These are phyloP conservation scores for Yamadazyma diddensiae DNA, from an alignment of 1,139 yeast species.

Conservation along the genomic window DNA sequence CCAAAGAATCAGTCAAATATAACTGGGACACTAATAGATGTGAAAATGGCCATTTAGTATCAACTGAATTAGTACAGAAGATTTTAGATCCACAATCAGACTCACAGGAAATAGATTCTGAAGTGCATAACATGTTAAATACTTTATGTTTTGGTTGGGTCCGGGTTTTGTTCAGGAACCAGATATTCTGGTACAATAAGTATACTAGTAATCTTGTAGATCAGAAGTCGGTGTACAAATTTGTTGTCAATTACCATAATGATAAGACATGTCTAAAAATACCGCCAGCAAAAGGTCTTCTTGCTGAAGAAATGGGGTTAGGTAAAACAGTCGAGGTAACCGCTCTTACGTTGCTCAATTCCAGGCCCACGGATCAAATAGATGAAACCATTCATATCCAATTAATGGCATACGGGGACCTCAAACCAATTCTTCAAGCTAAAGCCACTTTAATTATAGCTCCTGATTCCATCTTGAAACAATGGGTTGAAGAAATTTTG, in stretches of 20 bases:
- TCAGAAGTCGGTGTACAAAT: conserved; percentile 25
- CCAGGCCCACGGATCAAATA: conserved; percentile 43
- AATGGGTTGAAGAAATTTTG: conserved; percentile 77
- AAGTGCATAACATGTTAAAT: conserved; percentile 27
- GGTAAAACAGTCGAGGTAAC: conserved; percentile 90
- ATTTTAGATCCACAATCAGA: not conserved
- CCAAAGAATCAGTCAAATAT: conserved; percentile 53
- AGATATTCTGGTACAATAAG: conserved; percentile 44
- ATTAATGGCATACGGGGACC: conserved; percentile 30
- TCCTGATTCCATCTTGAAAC: conserved; percentile 77
- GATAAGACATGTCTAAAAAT: conserved; percentile 13
- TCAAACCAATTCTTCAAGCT: conserved; percentile 48
- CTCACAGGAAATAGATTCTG: conserved; percentile 7
- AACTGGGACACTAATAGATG: conserved; percentile 25
- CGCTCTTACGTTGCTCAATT: conserved; percentile 60
- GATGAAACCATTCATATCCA: conserved; percentile 37
- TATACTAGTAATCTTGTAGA: conserved; percentile 48
- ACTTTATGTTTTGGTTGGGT: conserved; percentile 54
- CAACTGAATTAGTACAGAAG: conserved; percentile 8
- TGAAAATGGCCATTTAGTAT: conserved; percentile 16
- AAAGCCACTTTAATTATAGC: conserved; percentile 80
- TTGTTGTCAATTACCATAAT: conserved; percentile 20
- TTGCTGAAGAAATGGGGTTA: conserved; percentile 95
- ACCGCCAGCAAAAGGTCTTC: conserved; percentile 59
- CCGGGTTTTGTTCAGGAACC: conserved; percentile 19